Evolutionary conservation across 148 eudicot species (phyloP), one percentile per base, ranked within the genome.

Genomic region (Silene latifolia): DNA sequence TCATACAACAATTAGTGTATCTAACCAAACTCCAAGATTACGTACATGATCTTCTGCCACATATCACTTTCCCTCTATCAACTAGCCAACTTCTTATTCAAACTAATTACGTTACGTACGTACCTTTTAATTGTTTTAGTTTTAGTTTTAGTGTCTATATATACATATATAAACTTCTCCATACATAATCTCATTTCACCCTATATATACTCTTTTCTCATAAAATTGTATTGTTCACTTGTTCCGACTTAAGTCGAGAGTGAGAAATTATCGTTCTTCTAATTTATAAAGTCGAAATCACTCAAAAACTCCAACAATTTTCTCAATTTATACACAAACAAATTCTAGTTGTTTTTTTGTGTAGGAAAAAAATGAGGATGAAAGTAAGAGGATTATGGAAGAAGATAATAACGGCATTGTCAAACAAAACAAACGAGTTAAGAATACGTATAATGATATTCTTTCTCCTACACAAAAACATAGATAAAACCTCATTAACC

Each of bases 361-460:
- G 29, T 35, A 3, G 6, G 23, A 46, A 0, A 5, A 80, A n/a
- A 21, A 72, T 76, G 86, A 75, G 67, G 79, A 64, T 56, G 53
- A 82, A 74, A 20, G 18, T 60, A 39, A 76, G 74, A 23, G 77
- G 77, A 70, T 69, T 84, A 27, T 10, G 82, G 69, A 81, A 84
- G 82, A 79, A 82, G 47, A 70, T 84, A 64, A 60, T 76, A 23
- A 63, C 70, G 3, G 87, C 84, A 44, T 74, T 81, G 58, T 84
- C 84, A 5, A 76, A 62, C 74, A 84, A 79, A 76, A 81, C 78
- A 46, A 79, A 81, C 18, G 82, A 79, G 62, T 21, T 84, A 59
- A 79, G 82, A 35, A 77, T 79, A 53, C 87, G 82, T 18, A 8
- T 84, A n/a, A 84, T 81, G 84, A 84, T 84, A 42, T 84, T 81